Base-by-base conservation (phyloP, 2,329 filamentous ascomycete genomes). In the Epichloe glyceriae region DNA sequence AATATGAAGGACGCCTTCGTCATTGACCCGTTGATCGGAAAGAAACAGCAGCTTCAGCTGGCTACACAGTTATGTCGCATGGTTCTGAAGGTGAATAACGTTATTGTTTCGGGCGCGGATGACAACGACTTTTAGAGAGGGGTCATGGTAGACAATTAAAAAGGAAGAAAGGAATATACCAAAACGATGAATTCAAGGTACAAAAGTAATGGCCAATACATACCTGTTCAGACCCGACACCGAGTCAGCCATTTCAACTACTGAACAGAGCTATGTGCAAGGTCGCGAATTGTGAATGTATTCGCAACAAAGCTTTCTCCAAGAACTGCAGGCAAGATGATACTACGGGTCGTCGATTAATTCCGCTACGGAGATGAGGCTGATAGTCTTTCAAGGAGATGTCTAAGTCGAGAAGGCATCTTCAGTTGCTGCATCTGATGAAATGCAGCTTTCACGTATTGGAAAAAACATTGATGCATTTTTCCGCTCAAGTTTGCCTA, bases 1-100 rank as follows among this genome's bases (percentile, higher is more conserved):
- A 83, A 97, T 71, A 98, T 98, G 93, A 90, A 86, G 73, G 83
- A 95, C 60, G 87, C 93, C 58, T 98, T 98, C 69, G 93, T 96
- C 58, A 97, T 98, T 65, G 93, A 98, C 66, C 94, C 93, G 49
- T 74, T 98, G 64, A 98, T 98, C 66, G 93, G 93, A 61, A 98
- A 98, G 80, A 86, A 88, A 71, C 90, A 96, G 73, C 93, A 98
- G 72, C 79, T 98, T 54, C 82, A 96, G 73, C 79, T 98, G 57
- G 93, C 93, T 34, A 98, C 94, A 49, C 93, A 98, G 74, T 75
- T 98, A 59, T 97, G 93, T 75, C 83, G 93, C 58, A 97, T 98
- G 91, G 90, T 96, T 58, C 78, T 96, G 60, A 96, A 95, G 82
- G 82, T 90, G 66, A 95, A 96, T 76, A 95, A 95, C 67, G 90